Conservation (phyloP, 2,329 filamentous ascomycete genomes). For the Raffaelea deltoideospora region DNA sequence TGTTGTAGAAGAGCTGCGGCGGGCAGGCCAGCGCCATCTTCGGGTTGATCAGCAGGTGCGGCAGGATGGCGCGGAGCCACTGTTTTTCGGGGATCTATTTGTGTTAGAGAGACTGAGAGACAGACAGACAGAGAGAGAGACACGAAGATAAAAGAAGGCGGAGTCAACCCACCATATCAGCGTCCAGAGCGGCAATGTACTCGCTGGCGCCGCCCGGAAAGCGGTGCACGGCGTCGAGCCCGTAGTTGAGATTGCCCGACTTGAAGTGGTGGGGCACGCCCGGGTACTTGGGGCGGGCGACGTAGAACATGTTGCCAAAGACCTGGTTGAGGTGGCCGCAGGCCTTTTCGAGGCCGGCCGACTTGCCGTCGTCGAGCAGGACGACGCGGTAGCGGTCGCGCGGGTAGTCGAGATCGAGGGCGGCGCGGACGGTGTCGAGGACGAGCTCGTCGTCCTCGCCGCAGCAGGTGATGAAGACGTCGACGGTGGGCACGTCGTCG, state of each 20-base stretch:
- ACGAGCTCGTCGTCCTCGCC: constrained; percentile 40
- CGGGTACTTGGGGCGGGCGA: constrained; percentile 32
- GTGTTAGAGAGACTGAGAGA: too few species aligned
- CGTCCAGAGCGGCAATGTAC: constrained; percentile 49
- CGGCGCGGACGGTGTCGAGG: constrained; percentile 39
- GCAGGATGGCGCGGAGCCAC: constrained; percentile 44
- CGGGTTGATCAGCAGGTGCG: constrained; percentile 41
- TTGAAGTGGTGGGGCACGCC: constrained; percentile 43
- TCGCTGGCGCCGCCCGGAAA: constrained; percentile 39
- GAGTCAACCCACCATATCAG: constrained; percentile 41
- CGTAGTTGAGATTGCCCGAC: constrained; percentile 49
- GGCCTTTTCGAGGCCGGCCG: constrained; percentile 20
- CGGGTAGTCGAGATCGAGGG: constrained; percentile 40
- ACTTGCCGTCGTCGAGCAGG: constrained; percentile 39
- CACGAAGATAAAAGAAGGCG: neutral
- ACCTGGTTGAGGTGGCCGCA: constrained; percentile 22
- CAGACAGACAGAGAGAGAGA: neutral
- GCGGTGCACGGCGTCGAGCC: constrained; percentile 31
- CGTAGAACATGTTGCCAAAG: constrained; percentile 36
- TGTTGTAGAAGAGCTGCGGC: constrained; percentile 49
- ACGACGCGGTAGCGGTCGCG: constrained; percentile 35
- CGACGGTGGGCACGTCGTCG: constrained; percentile 35
- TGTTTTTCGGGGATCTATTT: constrained; percentile 45
- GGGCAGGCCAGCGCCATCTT: constrained; percentile 45
- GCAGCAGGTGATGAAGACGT: constrained; percentile 42